Percentiles rank a stretch among this genome's conserved stretches.
Conservation (phyloP, 1,139 yeast genomes). For the Candida smagusa region DNA sequence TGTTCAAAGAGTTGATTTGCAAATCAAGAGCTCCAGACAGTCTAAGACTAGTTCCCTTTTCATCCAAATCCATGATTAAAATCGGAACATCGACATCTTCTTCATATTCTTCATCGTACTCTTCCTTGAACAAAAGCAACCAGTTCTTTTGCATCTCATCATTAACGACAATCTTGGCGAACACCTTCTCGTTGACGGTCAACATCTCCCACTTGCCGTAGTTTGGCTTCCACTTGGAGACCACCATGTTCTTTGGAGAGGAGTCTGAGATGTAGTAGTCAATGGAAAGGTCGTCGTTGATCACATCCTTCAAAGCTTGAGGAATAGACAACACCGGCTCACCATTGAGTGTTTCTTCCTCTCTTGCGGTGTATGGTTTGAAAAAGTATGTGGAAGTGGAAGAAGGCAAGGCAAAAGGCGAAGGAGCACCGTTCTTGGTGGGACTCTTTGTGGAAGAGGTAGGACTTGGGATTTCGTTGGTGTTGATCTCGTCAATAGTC, state of each 20-base stretch:
- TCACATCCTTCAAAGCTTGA: constrained; percentile 32
- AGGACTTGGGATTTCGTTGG: constrained; percentile 1
- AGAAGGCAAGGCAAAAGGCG: constrained; percentile 47
- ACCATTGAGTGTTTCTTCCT: constrained; percentile 5
- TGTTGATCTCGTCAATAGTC: constrained; percentile 4
- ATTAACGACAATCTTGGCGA: constrained; percentile 38
- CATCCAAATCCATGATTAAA: constrained; percentile 30
- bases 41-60: constrained; percentile 22
- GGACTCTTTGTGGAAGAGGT: not conserved
- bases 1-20: constrained; percentile 32
- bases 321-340: constrained; percentile 28
- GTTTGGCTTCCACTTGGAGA: constrained; percentile 43
- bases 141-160: constrained; percentile 32
- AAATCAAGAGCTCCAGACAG: constrained; percentile 42
- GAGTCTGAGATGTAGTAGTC: constrained; percentile 40
- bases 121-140: constrained; percentile 44
- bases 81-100: constrained; percentile 39
- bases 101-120: constrained; percentile 25
- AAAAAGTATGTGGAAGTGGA: constrained; percentile 43
- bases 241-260: constrained; percentile 34
- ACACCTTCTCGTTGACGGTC: constrained; percentile 34
- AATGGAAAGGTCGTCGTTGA: constrained; percentile 38
- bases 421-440: constrained; percentile 16
- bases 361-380: constrained; percentile 22
- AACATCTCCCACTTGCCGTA: constrained; percentile 49